Percentiles rank a stretch among this genome's conserved stretches.
Evolutionary conservation across 495 filamentous ascomycete species (phyloP).

Genomic region (Parachaetomium inaequale): DNA sequence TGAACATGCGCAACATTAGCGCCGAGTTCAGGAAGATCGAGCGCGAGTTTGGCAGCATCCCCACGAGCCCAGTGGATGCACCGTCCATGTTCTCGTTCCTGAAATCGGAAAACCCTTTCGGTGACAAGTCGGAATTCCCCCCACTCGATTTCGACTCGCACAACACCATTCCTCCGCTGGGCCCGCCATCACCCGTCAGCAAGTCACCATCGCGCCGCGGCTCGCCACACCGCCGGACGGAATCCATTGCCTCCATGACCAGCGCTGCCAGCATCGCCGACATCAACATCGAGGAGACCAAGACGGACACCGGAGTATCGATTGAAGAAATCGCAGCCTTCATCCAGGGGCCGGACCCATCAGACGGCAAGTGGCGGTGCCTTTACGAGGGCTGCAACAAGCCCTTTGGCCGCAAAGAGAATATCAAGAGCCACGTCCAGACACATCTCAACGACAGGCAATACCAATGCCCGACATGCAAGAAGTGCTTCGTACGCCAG

Average conservation of each 20-base stretch:
- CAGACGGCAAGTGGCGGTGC: conserved; percentile 81
- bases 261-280: conserved; percentile 54
- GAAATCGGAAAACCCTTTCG: conserved; percentile 30
- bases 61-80: conserved; percentile 20
- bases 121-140: conserved; percentile 36
- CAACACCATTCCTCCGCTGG: conserved; percentile 12
- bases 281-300: conserved; percentile 54
- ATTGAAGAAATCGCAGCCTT: conserved; percentile 80
- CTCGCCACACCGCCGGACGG: conserved; percentile 47
- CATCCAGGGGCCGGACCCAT: conserved; percentile 74
- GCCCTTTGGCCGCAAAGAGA: conserved; percentile 88
- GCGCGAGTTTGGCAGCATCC: conserved; percentile 39
- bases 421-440: conserved; percentile 96
- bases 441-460: conserved; percentile 95
- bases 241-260: conserved; percentile 46
- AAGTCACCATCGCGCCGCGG: conserved; percentile 28
- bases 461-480: conserved; percentile 81
- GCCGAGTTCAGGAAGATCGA: conserved; percentile 52
- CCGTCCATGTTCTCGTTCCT: conserved; percentile 29
- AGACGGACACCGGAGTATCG: conserved; percentile 71
- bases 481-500: conserved; percentile 91
- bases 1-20: conserved; percentile 51
- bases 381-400: conserved; percentile 76
- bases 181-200: conserved; percentile 4
- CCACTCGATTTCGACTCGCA: conserved; percentile 24